Evolutionary conservation across 2,329 filamentous ascomycete genomes (phyloP), one percentile per base, ranked within the genome.

Genomic region (Calonectria hawksworthii): DNA sequence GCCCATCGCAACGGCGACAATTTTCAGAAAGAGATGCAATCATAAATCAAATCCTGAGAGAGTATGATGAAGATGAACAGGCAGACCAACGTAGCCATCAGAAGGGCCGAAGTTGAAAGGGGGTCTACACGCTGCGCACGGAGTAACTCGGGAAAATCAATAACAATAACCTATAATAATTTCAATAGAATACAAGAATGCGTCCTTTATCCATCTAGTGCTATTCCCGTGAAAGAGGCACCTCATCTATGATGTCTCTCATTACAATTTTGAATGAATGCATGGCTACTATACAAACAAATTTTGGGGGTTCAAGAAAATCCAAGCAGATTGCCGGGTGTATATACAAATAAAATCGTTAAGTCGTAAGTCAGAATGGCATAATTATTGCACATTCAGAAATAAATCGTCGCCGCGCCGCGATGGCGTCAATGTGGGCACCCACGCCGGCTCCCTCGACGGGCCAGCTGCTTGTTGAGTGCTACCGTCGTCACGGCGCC

Each of bases 401-500:
- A 90, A 93, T 74, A 95, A 80, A 81, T 94, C 92, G 32, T 93
- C 91, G 0, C 93, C 93, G 64, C 91, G 88, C 74, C 92, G 86
- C 72, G 91, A 92, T 3, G 93, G 93, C 59, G 93, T 95, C 79
- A 95, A 80, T 77, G 89, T 90, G 4, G 93, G 93, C 77, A 92
- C 67, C 83, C 83, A 85, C 30, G 77, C 74, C 26, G 81, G 78
- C 30, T 82, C 80, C 9, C 77, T 34, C 44, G 75, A 70, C 59
- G 72, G 51, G 28, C 66, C 69, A 56, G 68, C 23, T 23, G 23
- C 41, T 16, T 36, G 64, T 44, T 66, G 59, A n/a, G 56, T 64
- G 30, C 36, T n/a, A 11, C 26, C 28, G 18, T 66, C 64, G 41
- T 78, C 74, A 14, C 78, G 76, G 18, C 74, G 70, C 74, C 80